Evolutionary conservation across 1,139 yeast genomes (phyloP).

Genomic region (Hyphopichia khmerensis): DNA sequence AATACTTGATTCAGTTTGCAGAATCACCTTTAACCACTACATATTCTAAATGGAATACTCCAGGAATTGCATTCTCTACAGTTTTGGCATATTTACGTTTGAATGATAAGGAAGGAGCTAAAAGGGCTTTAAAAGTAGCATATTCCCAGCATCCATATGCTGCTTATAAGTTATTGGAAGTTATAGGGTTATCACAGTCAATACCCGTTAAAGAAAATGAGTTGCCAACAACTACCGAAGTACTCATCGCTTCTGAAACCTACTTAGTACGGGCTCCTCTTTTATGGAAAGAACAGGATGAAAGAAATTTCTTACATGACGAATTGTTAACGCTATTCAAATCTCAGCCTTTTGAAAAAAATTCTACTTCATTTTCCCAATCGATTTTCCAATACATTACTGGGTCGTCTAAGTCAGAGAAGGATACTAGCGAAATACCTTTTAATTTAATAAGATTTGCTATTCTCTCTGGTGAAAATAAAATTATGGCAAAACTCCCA

Average conservation of each 20-base stretch:
- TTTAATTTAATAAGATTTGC: constrained; percentile 63
- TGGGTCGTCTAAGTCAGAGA: background rate
- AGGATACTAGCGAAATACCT: constrained; percentile 41
- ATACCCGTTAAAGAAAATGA: constrained; percentile 23
- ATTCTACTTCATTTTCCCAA: constrained; percentile 2
- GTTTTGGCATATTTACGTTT: constrained; percentile 58
- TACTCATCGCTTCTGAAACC: constrained; percentile 44
- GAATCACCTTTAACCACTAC: constrained; percentile 55
- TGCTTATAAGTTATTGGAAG: constrained; percentile 50
- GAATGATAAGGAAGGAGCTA: constrained; percentile 44
- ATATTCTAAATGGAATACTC: constrained; percentile 68
- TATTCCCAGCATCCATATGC: constrained; percentile 59
- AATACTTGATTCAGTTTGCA: constrained; percentile 57
- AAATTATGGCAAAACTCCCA: constrained; percentile 70
- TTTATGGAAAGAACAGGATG: constrained; percentile 49
- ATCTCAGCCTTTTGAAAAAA: constrained; percentile 9
- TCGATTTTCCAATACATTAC: background rate
- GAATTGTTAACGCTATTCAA: constrained; percentile 40
- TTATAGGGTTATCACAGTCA: constrained; percentile 27
- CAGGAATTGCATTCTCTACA: constrained; percentile 68
- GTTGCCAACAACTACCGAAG: constrained; percentile 21
- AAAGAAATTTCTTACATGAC: constrained; percentile 48
- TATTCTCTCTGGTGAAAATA: constrained; percentile 66
- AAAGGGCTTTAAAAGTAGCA: constrained; percentile 46
- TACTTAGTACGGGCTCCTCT: constrained; percentile 51